phyloP scores from a whole-genome alignment of 345 rosid species.

The Citropsis articulata region DNA sequence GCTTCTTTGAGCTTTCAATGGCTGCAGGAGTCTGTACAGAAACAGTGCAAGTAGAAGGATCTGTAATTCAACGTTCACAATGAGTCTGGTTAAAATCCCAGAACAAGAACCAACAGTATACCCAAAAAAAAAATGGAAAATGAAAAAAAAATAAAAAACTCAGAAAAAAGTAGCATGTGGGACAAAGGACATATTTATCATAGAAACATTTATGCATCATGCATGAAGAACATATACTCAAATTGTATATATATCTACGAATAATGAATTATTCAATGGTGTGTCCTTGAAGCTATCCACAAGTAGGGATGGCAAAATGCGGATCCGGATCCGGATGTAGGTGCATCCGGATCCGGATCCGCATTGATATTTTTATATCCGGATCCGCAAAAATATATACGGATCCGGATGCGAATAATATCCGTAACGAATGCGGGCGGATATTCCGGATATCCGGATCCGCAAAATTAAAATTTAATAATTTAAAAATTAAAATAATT shows the following conservation, averaged over 20 bases:
- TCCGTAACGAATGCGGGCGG: too few species aligned
- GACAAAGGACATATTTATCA: background rate
- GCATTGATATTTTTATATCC: too few species aligned
- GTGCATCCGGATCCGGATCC: too few species aligned
- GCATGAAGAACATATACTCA: background rate
- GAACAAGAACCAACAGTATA: background rate
- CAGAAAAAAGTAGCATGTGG: background rate
- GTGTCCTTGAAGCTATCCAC: background rate
- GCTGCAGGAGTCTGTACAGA: constrained; percentile 64
- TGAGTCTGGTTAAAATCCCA: constrained; percentile 20
- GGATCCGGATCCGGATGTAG: too few species aligned
- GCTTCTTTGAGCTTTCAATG: constrained; percentile 58
- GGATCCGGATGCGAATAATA: too few species aligned
- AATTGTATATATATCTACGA: background rate
- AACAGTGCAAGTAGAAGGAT: constrained; percentile 79
- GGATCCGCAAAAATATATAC: too few species aligned
- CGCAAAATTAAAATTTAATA: too few species aligned
- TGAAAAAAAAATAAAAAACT: background rate
- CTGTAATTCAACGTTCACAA: constrained; percentile 47
- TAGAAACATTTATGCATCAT: background rate
- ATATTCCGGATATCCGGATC: too few species aligned
- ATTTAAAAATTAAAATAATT: too few species aligned
- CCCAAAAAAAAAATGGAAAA: background rate
- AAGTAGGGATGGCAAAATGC: too few species aligned
- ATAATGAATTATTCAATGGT: background rate